Percentiles rank a stretch among this genome's conserved stretches.
phyloP scores from a whole-genome alignment of 2,329 filamentous ascomycete genomes.

The Didymellaceae sp. region DNA sequence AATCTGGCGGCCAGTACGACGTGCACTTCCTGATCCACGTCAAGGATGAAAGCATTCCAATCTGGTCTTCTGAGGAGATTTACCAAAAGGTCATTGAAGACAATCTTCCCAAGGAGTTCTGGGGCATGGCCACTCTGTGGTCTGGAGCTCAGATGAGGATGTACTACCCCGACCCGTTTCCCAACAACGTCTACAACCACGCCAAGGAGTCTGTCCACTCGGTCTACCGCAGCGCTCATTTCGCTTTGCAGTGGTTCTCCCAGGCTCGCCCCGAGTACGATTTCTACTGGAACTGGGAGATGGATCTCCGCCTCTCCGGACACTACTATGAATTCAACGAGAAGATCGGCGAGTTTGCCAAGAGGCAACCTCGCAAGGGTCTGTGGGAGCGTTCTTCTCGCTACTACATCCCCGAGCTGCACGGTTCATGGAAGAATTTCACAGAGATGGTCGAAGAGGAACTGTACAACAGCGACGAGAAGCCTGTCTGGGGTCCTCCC shows the following conservation, averaged over 20 bases:
- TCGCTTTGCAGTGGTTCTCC: constrained; percentile 59
- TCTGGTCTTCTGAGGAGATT: constrained; percentile 76
- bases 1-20: constrained; percentile 85
- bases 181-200: constrained; percentile 73
- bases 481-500: constrained; percentile 70
- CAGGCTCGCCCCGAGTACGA: constrained; percentile 60
- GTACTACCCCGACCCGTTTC: constrained; percentile 85
- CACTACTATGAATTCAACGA: constrained; percentile 84
- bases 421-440: constrained; percentile 73
- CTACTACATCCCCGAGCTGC: constrained; percentile 73
- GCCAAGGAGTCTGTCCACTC: constrained; percentile 75
- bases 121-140: constrained; percentile 88
- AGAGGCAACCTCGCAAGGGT: constrained; percentile 72
- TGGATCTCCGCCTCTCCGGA: constrained; percentile 80
- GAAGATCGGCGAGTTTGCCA: constrained; percentile 68
- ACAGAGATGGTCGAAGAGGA: constrained; percentile 68
- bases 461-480: constrained; percentile 55
- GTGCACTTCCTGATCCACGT: constrained; percentile 86
- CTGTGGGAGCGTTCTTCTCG: constrained; percentile 76
- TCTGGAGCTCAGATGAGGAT: constrained; percentile 91
- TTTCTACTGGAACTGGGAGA: constrained; percentile 84
- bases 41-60: constrained; percentile 75
- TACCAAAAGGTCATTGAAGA: constrained; percentile 73
- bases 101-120: constrained; percentile 82
- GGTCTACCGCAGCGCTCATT: constrained; percentile 74